Evolutionary conservation across 2,329 filamentous ascomycete species (phyloP).

Genomic region (Fusarium buxicola): DNA sequence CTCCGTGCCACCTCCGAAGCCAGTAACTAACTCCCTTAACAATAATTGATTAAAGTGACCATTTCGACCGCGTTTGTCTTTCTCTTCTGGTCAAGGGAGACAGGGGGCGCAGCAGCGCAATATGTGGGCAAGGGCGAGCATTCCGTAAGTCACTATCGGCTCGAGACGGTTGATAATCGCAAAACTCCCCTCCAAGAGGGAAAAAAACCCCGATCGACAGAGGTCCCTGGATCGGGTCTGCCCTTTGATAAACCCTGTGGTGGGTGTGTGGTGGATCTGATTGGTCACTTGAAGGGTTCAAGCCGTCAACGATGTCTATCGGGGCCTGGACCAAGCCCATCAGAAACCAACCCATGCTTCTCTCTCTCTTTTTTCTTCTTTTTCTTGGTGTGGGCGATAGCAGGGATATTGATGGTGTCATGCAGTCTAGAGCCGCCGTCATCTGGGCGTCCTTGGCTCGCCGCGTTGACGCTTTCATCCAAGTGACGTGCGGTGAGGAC

Average conservation of each 20-base stretch:
- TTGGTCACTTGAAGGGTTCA: conserved; percentile 27
- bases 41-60: background rate
- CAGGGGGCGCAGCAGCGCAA: background rate
- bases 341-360: conserved; percentile 3
- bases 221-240: conserved; percentile 27
- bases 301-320: conserved; percentile 39
- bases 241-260: conserved; percentile 1
- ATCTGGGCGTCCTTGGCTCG: conserved; percentile 8
- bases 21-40: too few relatives aligned
- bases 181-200: conserved; percentile 5
- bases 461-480: conserved; percentile 4
- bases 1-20: conserved; percentile 3
- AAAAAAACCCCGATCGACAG: conserved; percentile 18
- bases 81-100: background rate
- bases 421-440: conserved; percentile 18
- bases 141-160: conserved; percentile 4
- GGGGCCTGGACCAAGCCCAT: conserved; percentile 9
- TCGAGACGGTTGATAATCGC: conserved; percentile 2
- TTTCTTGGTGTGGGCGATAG: conserved; percentile 3
- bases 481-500: background rate
- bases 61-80: background rate
- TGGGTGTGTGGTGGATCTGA: conserved; percentile 6
- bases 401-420: conserved; percentile 42
- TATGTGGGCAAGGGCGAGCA: background rate
- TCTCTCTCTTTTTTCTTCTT: too few relatives aligned